These are phyloP conservation scores for Paracoccidioides lutzii DNA, from an alignment of 2,329 filamentous ascomycete genomes.

Conservation along the genomic window DNA sequence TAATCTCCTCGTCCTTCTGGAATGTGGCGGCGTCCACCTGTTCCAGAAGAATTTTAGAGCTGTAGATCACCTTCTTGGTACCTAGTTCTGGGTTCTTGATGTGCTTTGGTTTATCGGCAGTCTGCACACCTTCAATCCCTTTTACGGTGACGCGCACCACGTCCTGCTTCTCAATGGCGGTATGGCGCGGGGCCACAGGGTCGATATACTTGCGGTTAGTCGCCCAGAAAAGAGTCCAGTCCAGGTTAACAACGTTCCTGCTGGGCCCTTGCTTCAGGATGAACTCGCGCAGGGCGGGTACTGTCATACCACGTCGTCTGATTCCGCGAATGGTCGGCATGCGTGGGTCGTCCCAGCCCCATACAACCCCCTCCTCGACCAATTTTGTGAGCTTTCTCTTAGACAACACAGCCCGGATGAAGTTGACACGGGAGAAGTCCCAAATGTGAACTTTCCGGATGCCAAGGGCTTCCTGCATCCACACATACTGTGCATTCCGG, in stretches of 20 bases:
- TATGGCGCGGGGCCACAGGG: conserved; percentile 32
- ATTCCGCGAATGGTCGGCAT: conserved; percentile 41
- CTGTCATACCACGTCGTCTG: conserved; percentile 26
- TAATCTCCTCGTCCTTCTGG: conserved; percentile 21
- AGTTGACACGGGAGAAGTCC: conserved; percentile 43
- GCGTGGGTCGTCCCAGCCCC: conserved; percentile 40
- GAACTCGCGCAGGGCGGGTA: conserved; percentile 24
- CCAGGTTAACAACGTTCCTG: conserved; percentile 29
- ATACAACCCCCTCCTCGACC: conserved; percentile 36
- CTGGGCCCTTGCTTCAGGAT: conserved; percentile 30
- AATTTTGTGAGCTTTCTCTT: conserved; percentile 41
- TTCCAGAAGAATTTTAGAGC: conserved; percentile 19
- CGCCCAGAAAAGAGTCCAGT: conserved; percentile 31
- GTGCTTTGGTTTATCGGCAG: conserved; percentile 29
- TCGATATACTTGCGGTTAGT: conserved; percentile 65
- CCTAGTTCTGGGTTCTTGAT: conserved; percentile 21
- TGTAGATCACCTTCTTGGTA: conserved; percentile 21
- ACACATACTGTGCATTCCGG: conserved; percentile 40
- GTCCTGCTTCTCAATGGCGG: conserved; percentile 17
- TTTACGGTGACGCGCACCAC: conserved; percentile 32
- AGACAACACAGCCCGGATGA: conserved; percentile 38
- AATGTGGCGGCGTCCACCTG: conserved; percentile 22
- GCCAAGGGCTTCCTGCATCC: conserved; percentile 37
- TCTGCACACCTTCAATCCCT: conserved; percentile 40
- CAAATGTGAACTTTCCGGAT: conserved; percentile 37